A percentile compares a stretch with the other conserved stretches of the same genome.
Evolutionary conservation across 1,139 yeast species (phyloP).

Genomic region (Suhomyces chickasaworum): DNA sequence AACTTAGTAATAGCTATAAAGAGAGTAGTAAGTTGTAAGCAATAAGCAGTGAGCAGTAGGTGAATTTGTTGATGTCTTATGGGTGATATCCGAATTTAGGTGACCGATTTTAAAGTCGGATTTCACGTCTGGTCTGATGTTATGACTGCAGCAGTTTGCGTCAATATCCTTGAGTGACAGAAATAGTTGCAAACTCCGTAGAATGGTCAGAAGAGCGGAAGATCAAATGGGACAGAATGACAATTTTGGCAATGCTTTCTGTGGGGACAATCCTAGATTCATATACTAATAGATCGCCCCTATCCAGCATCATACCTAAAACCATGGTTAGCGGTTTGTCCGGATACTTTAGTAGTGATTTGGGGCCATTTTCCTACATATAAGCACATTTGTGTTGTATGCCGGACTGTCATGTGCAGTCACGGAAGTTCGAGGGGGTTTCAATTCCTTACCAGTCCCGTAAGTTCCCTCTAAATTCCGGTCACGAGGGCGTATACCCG

Average conservation of each 20-base stretch:
- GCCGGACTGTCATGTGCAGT: not conserved
- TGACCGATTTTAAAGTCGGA: not conserved
- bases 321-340: not conserved
- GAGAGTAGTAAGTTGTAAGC: no score
- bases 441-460: no score
- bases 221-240: not conserved
- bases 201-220: not conserved
- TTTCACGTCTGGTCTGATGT: not conserved
- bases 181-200: not conserved
- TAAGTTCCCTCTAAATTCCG: no score
- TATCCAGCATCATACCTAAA: not conserved
- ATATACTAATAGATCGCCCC: not conserved
- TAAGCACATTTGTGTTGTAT: not conserved
- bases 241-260: not conserved
- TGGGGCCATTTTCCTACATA: not conserved
- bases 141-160: not conserved
- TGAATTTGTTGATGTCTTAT: no score
- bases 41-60: no score
- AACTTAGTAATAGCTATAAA: no score
- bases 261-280: not conserved
- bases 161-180: not conserved
- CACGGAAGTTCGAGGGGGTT: not conserved
- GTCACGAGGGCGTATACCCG: not conserved
- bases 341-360: not conserved
- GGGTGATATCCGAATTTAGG: not conserved